Base-by-base conservation (phyloP, 768 basidiomycete genomes). In the Leccinum obscurum region DNA sequence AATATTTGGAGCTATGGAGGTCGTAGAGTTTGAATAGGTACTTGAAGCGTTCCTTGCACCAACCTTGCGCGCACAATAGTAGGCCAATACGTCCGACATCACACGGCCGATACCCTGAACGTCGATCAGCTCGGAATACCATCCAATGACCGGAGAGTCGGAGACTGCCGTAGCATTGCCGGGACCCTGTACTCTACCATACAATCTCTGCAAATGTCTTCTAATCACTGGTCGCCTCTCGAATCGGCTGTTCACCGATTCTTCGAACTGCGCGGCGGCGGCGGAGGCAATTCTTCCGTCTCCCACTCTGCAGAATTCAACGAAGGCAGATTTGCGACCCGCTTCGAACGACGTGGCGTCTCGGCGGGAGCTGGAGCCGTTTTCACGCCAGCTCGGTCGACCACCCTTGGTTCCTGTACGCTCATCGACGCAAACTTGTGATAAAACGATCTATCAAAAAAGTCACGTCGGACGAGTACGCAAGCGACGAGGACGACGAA, bases 241-340 rank as follows among this genome's bases (percentile, higher is more conserved):
- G 4, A 20, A 20, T 20, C 4, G n/a, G n/a, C 3, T 15, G 8
- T 50, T 66, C 55, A 60, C 34, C 61, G 56, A 37, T 41, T 34
- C 39, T 53, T 54, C n/a, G 41, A 51, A 14, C 41, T 54, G 2
- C 63, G 83, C 24, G 82, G 28, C 28, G 28, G 72, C 2, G 84
- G 83, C 24, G 82, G 72, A 9, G 76, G 62, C 20, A 84, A 63
- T 22, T 82, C 81, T 64, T 84, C 82, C 54, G 78, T 80, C 39
- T 76, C 80, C 85, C 84, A 86, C 50, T 84, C 83, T 39, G 70
- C 75, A 17, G 83, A 83, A 11, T 73, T 74, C 50, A 85, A 67
- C 6, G 80, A 70, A 8, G 84, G 85, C 5, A 85, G 67, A 30
- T 77, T 76, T 7, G 77, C 74, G 1, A 73, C 59, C 17, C 74